Conservation (phyloP, 805 yeast genomes). For the Metschnikowia similis region DNA sequence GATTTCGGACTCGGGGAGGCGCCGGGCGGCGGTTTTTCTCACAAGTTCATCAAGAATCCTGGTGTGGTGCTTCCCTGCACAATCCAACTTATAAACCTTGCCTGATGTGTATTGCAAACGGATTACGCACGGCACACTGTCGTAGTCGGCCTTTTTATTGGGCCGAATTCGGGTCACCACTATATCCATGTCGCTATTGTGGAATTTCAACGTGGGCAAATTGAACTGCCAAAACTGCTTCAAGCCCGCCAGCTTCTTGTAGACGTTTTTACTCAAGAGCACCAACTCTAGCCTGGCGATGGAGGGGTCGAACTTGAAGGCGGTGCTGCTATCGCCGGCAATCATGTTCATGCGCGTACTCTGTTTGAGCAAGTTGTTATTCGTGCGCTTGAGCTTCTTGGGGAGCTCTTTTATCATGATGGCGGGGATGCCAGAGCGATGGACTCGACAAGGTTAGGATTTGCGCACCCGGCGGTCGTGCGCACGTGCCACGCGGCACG, state of each 20-base stretch:
- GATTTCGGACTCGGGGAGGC: slow-evolving; percentile 45
- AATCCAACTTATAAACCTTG: slow-evolving; percentile 39
- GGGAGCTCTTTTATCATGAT: slow-evolving; percentile 5
- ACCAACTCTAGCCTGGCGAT: slow-evolving; percentile 45
- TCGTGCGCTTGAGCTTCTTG: slow-evolving; percentile 12
- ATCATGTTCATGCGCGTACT: slow-evolving; percentile 46
- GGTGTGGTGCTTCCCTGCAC: slow-evolving; percentile 45
- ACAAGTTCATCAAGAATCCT: slow-evolving; percentile 58
- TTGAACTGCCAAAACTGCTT: slow-evolving; percentile 70
- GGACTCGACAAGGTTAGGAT: no score
- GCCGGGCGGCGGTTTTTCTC: slow-evolving; percentile 46
- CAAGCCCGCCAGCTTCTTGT: slow-evolving; percentile 59
- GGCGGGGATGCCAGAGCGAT: neutral
- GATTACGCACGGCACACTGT: slow-evolving; percentile 12
- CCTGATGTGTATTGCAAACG: slow-evolving; percentile 11
- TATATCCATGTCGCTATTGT: slow-evolving; percentile 69
- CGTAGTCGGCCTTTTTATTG: slow-evolving; percentile 8
- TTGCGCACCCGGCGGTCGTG: neutral
- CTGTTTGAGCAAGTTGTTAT: slow-evolving; percentile 38
- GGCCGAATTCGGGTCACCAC: slow-evolving; percentile 49
- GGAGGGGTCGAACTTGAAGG: slow-evolving; percentile 25
- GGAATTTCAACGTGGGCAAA: slow-evolving; percentile 75
- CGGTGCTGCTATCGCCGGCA: slow-evolving; percentile 43
- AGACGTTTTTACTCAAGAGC: slow-evolving; percentile 40
- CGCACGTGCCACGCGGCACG: no score